Percentiles rank a stretch among this genome's conserved stretches.
phyloP scores from a whole-genome alignment of 495 filamentous ascomycete species.

The Hypoxylon fragiforme region DNA sequence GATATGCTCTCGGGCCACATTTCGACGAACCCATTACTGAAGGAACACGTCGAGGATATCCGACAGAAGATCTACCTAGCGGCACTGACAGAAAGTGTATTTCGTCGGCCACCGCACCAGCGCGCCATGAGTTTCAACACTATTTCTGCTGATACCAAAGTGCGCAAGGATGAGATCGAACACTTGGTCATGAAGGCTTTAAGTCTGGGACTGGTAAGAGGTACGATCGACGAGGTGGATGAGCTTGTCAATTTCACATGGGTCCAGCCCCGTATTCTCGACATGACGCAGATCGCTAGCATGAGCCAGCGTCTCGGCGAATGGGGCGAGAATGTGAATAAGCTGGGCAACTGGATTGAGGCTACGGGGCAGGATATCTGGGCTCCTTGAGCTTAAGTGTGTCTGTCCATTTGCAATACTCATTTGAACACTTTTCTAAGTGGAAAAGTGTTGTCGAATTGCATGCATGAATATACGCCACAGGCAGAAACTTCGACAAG shows the following conservation, averaged over 20 bases:
- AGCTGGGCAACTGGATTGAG: constrained; percentile 94
- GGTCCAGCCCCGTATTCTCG: constrained; percentile 97
- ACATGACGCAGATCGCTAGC: constrained; percentile 92
- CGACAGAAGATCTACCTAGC: constrained; percentile 97
- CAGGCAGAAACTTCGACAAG: constrained; percentile 1
- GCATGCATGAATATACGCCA: constrained; percentile 9
- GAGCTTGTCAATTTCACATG: constrained; percentile 93
- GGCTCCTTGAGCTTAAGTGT: constrained; percentile 62
- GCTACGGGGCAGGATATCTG: constrained; percentile 84
- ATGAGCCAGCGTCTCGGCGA: constrained; percentile 87
- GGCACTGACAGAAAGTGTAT: constrained; percentile 93
- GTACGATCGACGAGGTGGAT: constrained; percentile 95
- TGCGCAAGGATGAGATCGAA: constrained; percentile 87
- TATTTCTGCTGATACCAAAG: constrained; percentile 90
- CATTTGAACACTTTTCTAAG: neutral
- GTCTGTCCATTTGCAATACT: neutral
- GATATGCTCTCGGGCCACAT: constrained; percentile 79
- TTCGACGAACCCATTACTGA: constrained; percentile 73
- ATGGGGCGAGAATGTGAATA: constrained; percentile 94
- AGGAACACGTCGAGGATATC: constrained; percentile 77
- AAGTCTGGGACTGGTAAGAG: constrained; percentile 84
- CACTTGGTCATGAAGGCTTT: constrained; percentile 98
- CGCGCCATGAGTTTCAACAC: constrained; percentile 87
- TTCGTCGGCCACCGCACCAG: constrained; percentile 93
- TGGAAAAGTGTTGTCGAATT: neutral